Conservation (phyloP, 345 rosid species). For the Citrus reticulata region DNA sequence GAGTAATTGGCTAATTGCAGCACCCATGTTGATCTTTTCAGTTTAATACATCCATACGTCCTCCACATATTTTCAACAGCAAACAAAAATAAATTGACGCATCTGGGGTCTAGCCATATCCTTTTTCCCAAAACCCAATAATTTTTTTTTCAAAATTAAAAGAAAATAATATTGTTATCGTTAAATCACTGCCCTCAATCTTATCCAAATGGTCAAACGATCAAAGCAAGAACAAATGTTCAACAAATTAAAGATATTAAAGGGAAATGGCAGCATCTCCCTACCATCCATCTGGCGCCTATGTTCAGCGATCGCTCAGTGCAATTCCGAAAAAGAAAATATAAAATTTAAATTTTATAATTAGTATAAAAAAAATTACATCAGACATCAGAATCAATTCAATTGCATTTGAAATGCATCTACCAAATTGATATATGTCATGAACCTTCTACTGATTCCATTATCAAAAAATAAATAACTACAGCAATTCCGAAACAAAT, state of each 20-base stretch:
- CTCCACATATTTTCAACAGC: slow-evolving; percentile 8
- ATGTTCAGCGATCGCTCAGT: background rate
- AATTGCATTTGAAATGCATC: background rate
- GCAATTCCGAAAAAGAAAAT: background rate
- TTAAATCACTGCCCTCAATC: background rate
- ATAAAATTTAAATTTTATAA: background rate
- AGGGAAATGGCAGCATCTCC: background rate
- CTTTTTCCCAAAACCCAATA: background rate
- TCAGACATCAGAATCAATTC: background rate
- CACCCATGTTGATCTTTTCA: slow-evolving; percentile 27
- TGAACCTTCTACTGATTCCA: background rate
- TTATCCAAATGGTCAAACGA: slow-evolving; percentile 11
- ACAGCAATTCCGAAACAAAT: background rate
- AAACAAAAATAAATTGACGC: background rate
- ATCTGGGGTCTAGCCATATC: slow-evolving; percentile 17
- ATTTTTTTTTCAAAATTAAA: background rate
- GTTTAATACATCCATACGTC: slow-evolving; percentile 16
- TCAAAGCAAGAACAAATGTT: slow-evolving; percentile 3
- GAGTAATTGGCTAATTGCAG: slow-evolving; percentile 12
- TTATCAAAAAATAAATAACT: background rate
- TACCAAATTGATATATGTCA: background rate
- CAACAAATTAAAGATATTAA: slow-evolving; percentile 7
- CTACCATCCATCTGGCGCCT: background rate
- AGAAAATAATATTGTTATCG: background rate
- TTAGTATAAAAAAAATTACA: background rate